phyloP scores from a whole-genome alignment of 2,329 filamentous ascomycete species.

The Cercospora brassicicola region DNA sequence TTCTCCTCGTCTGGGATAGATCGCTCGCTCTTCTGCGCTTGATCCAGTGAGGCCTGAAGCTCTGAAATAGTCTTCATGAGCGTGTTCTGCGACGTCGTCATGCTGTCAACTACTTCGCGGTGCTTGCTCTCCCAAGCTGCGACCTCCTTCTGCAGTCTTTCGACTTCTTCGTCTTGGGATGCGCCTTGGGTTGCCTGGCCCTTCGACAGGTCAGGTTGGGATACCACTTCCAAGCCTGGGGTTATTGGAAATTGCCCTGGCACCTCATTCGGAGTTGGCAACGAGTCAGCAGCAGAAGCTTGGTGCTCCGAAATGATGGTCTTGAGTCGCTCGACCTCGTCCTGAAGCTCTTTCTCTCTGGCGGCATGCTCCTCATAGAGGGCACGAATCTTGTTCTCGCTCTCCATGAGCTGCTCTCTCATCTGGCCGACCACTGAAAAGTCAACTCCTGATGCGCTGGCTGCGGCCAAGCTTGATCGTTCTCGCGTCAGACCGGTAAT shows the following conservation, averaged over 20 bases:
- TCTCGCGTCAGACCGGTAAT: constrained; percentile 93
- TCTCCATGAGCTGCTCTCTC: constrained; percentile 83
- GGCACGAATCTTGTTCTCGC: constrained; percentile 72
- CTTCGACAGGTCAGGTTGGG: constrained; percentile 35
- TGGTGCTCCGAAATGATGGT: constrained; percentile 49
- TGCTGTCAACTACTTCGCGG: constrained; percentile 64
- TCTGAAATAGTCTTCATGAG: constrained; percentile 71
- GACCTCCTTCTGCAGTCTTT: constrained; percentile 69
- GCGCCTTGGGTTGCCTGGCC: constrained; percentile 29
- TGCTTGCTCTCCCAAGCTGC: constrained; percentile 75
- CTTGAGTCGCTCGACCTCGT: constrained; percentile 69
- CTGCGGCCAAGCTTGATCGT: constrained; percentile 79
- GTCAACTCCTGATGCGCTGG: constrained; percentile 69
- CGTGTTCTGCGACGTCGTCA: constrained; percentile 70
- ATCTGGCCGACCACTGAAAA: constrained; percentile 86
- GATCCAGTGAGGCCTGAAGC: constrained; percentile 62
- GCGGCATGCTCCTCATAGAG: constrained; percentile 71
- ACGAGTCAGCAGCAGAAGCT: constrained; percentile 18
- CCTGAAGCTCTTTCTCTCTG: constrained; percentile 72
- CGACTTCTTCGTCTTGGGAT: constrained; percentile 53
- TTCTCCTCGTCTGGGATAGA: constrained; percentile 32
- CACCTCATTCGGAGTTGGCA: constrained; percentile 34
- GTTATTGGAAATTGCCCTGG: constrained; percentile 44
- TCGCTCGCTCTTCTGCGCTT: constrained; percentile 36
- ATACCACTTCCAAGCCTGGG: constrained; percentile 32